A percentile compares a stretch with the other conserved stretches of the same genome.
phyloP scores from a whole-genome alignment of 306 rosid genomes.

The Lablab purpureus region DNA sequence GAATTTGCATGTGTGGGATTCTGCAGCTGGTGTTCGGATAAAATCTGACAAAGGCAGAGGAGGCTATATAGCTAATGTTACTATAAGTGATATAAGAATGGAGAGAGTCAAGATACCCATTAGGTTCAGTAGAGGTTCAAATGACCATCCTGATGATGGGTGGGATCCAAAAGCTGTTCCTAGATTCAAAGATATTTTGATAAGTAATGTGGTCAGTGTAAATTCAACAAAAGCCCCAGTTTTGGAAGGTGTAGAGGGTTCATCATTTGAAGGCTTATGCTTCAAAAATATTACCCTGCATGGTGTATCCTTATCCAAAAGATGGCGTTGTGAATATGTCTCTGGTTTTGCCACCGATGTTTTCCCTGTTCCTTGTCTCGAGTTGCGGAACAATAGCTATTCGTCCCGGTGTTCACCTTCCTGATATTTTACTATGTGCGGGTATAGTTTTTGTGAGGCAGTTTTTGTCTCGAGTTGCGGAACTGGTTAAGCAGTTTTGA shows the following conservation, averaged over 20 bases:
- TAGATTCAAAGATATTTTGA: conserved; percentile 62
- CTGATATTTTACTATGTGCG: conserved; percentile 25
- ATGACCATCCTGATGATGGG: conserved; percentile 90
- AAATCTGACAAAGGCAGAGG: conserved; percentile 94
- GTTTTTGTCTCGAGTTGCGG: too few species aligned
- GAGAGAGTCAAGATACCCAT: conserved; percentile 89
- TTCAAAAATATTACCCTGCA: conserved; percentile 71
- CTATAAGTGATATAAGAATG: conserved; percentile 66
- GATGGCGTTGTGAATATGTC: conserved; percentile 82
- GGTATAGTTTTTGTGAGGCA: too few species aligned
- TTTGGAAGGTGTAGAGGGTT: conserved; percentile 72
- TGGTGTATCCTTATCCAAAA: conserved; percentile 58
- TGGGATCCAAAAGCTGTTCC: conserved; percentile 97
- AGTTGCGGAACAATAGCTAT: conserved; percentile 57
- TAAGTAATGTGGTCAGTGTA: conserved; percentile 70
- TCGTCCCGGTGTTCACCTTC: conserved; percentile 58
- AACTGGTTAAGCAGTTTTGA: conserved; percentile 24
- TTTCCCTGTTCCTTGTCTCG: conserved; percentile 78
- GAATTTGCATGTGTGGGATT: conserved; percentile 87
- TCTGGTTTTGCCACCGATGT: conserved; percentile 73
- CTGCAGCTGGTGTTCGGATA: conserved; percentile 84
- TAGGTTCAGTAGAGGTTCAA: conserved; percentile 87
- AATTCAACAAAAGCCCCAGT: conserved; percentile 82
- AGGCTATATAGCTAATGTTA: conserved; percentile 74
- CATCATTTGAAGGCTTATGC: conserved; percentile 76